Evolutionary conservation across 805 yeast genomes (phyloP).

Genomic region (Barnettozyma sucrosica): DNA sequence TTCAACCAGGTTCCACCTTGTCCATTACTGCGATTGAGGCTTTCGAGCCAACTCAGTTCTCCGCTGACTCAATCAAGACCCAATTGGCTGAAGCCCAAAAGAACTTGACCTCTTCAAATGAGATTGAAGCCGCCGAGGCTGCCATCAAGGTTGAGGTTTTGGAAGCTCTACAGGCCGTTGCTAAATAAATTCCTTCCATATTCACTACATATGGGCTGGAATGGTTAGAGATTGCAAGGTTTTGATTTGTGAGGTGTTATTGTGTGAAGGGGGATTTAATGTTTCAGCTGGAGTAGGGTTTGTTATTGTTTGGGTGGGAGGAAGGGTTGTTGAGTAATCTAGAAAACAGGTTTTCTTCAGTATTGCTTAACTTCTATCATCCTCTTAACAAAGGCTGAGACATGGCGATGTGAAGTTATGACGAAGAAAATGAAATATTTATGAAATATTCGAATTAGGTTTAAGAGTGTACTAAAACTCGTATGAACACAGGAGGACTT

Average conservation of each 20-base stretch:
- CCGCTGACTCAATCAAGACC: slow-evolving; percentile 68
- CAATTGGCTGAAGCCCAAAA: slow-evolving; percentile 91
- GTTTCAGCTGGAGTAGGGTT: neutral
- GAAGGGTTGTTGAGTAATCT: neutral
- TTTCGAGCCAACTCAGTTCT: slow-evolving; percentile 82
- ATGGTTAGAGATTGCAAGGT: neutral
- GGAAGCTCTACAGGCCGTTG: slow-evolving; percentile 85
- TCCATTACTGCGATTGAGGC: slow-evolving; percentile 95
- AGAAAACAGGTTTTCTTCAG: slow-evolving; percentile 1
- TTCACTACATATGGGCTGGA: neutral
- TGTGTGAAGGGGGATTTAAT: neutral
- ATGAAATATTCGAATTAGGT: slow-evolving; percentile 13
- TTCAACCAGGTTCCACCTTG: slow-evolving; percentile 88
- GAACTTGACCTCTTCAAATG: slow-evolving; percentile 80
- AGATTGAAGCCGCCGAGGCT: slow-evolving; percentile 88
- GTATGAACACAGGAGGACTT: neutral
- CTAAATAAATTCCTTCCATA: slow-evolving; percentile 41
- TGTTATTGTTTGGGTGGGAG: neutral
- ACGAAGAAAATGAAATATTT: slow-evolving; percentile 10
- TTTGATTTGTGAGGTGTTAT: neutral
- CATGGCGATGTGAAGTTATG: slow-evolving; percentile 5
- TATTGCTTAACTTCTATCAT: neutral
- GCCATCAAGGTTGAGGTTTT: slow-evolving; percentile 92
- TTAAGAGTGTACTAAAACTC: neutral
- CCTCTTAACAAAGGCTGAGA: slow-evolving; percentile 1